phyloP scores from a whole-genome alignment of 371 early-diverging fungal genomes.

The Mucor racemosus region DNA sequence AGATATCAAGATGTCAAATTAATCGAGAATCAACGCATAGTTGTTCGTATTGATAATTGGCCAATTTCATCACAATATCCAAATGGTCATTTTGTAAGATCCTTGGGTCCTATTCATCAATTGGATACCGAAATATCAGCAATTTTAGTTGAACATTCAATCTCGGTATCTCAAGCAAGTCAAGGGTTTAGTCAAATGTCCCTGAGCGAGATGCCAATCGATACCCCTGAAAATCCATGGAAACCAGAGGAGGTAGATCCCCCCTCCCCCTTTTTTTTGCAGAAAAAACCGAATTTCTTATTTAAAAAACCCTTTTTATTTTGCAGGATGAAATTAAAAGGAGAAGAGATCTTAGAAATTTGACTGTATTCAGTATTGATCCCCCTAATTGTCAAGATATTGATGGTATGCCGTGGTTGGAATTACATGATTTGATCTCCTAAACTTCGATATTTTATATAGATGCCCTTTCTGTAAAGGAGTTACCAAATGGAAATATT shows the following conservation, averaged over 20 bases:
- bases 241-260: conserved; percentile 43
- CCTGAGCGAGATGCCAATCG: conserved; percentile 72
- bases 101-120: conserved; percentile 70
- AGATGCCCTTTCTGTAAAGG: conserved; percentile 88
- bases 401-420: conserved; percentile 60
- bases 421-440: no score
- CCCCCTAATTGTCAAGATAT: conserved; percentile 94
- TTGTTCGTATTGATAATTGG: conserved; percentile 92
- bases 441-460: neutral
- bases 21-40: conserved; percentile 79
- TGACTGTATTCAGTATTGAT: conserved; percentile 76
- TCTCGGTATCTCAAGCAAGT: conserved; percentile 74
- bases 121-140: conserved; percentile 78
- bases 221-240: conserved; percentile 64
- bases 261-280: no score
- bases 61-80: conserved; percentile 79
- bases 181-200: conserved; percentile 71
- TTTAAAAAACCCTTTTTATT: no score
- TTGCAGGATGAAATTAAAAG: conserved; percentile 50
- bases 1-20: conserved; percentile 76
- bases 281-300: no score
- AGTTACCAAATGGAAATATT: conserved; percentile 55
- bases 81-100: conserved; percentile 88
- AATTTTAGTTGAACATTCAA: conserved; percentile 79
- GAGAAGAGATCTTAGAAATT: conserved; percentile 61